A percentile compares a stretch with the other conserved stretches of the same genome.
Conservation (phyloP, 78 protist genomes). For the Dictyostelium purpureum region DNA sequence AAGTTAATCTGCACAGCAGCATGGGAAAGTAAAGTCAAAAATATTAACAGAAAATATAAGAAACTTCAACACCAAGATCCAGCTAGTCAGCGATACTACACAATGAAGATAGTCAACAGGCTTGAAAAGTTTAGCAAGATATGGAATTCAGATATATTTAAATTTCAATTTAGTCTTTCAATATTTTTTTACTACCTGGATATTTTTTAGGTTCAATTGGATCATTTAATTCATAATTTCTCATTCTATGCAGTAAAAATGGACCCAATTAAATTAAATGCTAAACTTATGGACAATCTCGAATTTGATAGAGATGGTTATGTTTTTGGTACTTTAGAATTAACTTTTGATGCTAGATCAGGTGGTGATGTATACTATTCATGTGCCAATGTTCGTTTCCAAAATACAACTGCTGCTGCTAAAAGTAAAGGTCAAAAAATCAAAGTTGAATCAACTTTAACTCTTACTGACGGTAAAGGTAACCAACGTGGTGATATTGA, state of each 20-base stretch:
- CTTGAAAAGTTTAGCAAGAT: too few relatives aligned
- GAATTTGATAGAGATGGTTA: neutral
- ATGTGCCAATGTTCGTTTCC: slow-evolving; percentile 51
- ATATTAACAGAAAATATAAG: too few relatives aligned
- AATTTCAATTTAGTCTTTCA: too few relatives aligned
- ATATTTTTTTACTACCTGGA: too few relatives aligned
- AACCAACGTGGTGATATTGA: neutral
- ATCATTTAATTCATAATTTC: too few relatives aligned
- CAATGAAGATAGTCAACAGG: too few relatives aligned
- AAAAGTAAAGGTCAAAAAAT: neutral
- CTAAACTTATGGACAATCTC: neutral
- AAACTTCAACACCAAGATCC: too few relatives aligned
- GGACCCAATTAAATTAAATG: neutral
- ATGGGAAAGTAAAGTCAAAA: too few relatives aligned
- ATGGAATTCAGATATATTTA: too few relatives aligned
- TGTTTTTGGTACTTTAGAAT: slow-evolving; percentile 20
- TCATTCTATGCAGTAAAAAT: slow-evolving; percentile 14
- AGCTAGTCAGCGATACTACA: too few relatives aligned
- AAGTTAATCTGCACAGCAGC: too few relatives aligned
- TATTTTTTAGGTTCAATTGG: too few relatives aligned
- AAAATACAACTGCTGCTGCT: neutral
- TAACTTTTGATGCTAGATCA: slow-evolving; percentile 68
- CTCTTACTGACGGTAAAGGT: slow-evolving; percentile 24
- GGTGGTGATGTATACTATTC: slow-evolving; percentile 54
- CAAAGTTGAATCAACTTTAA: neutral